These are phyloP conservation scores for Irpex lacteus DNA, from an alignment of 1,284 basidiomycete genomes.

Conservation along the genomic window DNA sequence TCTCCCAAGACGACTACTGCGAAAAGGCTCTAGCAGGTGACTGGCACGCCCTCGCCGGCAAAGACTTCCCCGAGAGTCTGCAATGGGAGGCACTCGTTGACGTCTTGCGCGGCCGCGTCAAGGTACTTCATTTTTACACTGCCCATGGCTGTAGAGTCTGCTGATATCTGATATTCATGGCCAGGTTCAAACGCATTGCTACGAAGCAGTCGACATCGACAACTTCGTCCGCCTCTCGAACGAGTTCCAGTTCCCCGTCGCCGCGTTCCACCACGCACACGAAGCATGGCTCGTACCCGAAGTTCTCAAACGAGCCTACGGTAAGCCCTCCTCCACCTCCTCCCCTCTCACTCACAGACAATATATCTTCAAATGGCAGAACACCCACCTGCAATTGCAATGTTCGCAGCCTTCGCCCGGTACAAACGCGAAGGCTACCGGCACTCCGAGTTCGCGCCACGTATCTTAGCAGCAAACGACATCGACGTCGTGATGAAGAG, in stretches of 20 bases:
- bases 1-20: constrained; percentile 73
- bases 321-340: constrained; percentile 12
- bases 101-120: constrained; percentile 72
- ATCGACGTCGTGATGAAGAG: constrained; percentile 72
- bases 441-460: constrained; percentile 74
- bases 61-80: constrained; percentile 69
- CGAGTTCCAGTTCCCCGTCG: constrained; percentile 51
- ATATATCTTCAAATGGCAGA: constrained; percentile 16
- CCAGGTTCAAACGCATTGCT: constrained; percentile 71
- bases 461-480: constrained; percentile 66
- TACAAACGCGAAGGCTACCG: constrained; percentile 82
- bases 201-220: constrained; percentile 81
- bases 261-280: constrained; percentile 58
- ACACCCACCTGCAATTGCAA: constrained; percentile 49
- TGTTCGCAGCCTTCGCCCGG: constrained; percentile 52
- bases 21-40: constrained; percentile 45
- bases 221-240: constrained; percentile 49
- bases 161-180: too few relatives aligned
- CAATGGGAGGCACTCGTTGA: constrained; percentile 84
- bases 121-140: too few relatives aligned
- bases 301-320: constrained; percentile 58
- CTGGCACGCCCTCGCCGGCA: constrained; percentile 50
- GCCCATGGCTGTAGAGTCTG: too few relatives aligned
- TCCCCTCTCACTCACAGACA: not conserved
- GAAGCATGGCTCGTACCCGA: constrained; percentile 58